phyloP scores from a whole-genome alignment of 495 filamentous ascomycete species.

The Hypoxylon crocopeplum region DNA sequence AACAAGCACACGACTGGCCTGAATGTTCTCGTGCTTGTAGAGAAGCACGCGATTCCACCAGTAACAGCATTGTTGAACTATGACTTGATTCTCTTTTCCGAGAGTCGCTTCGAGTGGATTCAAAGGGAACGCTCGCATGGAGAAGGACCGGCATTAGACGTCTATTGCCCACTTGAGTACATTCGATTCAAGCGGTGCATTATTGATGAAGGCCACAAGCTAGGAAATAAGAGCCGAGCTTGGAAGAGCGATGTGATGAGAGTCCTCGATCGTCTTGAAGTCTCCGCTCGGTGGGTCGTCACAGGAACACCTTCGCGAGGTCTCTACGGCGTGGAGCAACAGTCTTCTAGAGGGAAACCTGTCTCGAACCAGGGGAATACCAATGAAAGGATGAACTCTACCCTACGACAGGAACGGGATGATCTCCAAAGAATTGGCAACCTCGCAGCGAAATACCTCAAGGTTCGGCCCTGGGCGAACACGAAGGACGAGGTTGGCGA shows the following conservation, averaged over 20 bases:
- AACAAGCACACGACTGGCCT: conserved; percentile 72
- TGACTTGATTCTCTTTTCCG: conserved; percentile 83
- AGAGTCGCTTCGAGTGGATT: conserved; percentile 72
- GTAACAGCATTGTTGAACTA: conserved; percentile 66
- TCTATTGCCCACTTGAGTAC: conserved; percentile 61
- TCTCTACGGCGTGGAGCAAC: conserved; percentile 68
- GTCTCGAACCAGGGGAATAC: conserved; percentile 11
- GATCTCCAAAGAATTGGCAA: conserved; percentile 78
- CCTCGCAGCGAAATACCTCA: conserved; percentile 73
- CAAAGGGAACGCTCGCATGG: conserved; percentile 36
- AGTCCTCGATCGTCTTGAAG: conserved; percentile 69
- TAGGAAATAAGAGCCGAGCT: conserved; percentile 64
- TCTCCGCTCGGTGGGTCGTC: conserved; percentile 85
- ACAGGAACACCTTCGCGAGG: conserved; percentile 88
- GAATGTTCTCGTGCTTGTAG: conserved; percentile 64
- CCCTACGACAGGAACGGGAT: conserved; percentile 63
- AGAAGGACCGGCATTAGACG: conserved; percentile 2
- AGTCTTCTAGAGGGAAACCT: not conserved
- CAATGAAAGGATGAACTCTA: conserved; percentile 26
- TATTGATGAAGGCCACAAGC: conserved; percentile 89
- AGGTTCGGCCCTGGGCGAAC: conserved; percentile 76
- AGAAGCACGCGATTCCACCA: conserved; percentile 62
- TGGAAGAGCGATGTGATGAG: conserved; percentile 69
- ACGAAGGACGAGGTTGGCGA: conserved; percentile 43
- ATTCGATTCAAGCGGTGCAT: conserved; percentile 87